A percentile compares a stretch with the other conserved stretches of the same genome.
phyloP scores from a whole-genome alignment of 2,329 filamentous ascomycete genomes.

The Coniella lustricola region DNA sequence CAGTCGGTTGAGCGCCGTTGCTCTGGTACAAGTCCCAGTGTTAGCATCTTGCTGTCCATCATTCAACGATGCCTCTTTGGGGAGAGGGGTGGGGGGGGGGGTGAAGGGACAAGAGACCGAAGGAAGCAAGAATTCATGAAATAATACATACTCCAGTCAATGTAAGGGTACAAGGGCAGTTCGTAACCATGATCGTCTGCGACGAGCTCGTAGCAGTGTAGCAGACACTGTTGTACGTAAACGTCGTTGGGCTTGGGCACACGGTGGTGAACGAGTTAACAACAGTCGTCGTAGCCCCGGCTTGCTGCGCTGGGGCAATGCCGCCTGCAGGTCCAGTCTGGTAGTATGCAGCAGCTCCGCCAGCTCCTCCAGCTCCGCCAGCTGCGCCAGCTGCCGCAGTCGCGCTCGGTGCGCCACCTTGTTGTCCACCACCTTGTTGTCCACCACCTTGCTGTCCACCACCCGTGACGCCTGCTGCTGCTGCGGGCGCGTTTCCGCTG shows the following conservation, averaged over 20 bases:
- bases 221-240: slow-evolving; percentile 42
- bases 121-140: too few species aligned
- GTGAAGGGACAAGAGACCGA: background rate
- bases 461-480: background rate
- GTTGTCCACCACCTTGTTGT: background rate
- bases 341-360: too few species aligned
- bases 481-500: background rate
- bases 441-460: background rate
- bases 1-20: too few species aligned
- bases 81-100: background rate
- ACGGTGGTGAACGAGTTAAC: slow-evolving; percentile 32
- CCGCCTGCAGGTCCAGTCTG: too few species aligned
- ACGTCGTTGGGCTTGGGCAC: slow-evolving; percentile 42
- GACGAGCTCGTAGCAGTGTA: slow-evolving; percentile 49
- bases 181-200: slow-evolving; percentile 47
- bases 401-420: too few species aligned
- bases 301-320: too few species aligned
- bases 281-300: slow-evolving; percentile 18
- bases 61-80: too few species aligned
- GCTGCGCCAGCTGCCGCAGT: background rate
- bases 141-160: slow-evolving; percentile 12
- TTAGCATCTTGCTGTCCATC: too few species aligned
- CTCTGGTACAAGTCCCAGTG: too few species aligned
- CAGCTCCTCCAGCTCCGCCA: background rate
- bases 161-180: slow-evolving; percentile 44